These are phyloP conservation scores for Drosera capensis DNA, from an alignment of 148 eudicot genomes.

Conservation along the genomic window DNA sequence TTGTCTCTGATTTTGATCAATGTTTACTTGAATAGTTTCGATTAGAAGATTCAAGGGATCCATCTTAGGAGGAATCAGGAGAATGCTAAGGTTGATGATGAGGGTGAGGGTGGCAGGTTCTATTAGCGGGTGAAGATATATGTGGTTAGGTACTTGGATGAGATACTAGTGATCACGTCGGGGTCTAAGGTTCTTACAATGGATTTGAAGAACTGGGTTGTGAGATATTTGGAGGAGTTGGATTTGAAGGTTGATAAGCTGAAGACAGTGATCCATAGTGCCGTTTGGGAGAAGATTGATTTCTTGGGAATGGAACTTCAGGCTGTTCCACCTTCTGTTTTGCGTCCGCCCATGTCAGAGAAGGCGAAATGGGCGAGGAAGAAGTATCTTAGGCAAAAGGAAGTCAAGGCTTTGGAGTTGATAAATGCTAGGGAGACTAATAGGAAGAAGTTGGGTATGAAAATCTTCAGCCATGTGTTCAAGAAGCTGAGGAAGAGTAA, in stretches of 20 bases:
- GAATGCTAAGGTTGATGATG: conserved; percentile 19
- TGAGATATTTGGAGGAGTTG: conserved; percentile 38
- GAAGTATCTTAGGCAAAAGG: conserved; percentile 81
- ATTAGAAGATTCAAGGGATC: conserved; percentile 53
- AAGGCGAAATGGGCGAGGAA: conserved; percentile 75
- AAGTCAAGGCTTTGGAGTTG: conserved; percentile 49
- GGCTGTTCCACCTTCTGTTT: conserved; percentile 69
- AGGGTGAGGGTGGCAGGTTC: conserved; percentile 27
- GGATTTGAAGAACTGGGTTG: conserved; percentile 55
- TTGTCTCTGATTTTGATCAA: conserved; percentile 75
- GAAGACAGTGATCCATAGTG: conserved; percentile 63
- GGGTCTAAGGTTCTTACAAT: conserved; percentile 55
- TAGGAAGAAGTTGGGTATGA: conserved; percentile 66
- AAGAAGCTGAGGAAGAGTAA: conserved; percentile 54
- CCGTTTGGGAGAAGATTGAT: conserved; percentile 68
- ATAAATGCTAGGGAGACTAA: conserved; percentile 70
- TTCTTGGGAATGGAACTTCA: conserved; percentile 87
- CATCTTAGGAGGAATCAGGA: conserved; percentile 36
- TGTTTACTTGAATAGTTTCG: conserved; percentile 53
- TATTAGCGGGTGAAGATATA: conserved; percentile 63
- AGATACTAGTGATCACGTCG: conserved; percentile 59
- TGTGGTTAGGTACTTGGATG: conserved; percentile 81
- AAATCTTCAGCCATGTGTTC: conserved; percentile 55
- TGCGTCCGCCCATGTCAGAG: conserved; percentile 54
- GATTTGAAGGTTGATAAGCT: conserved; percentile 50